Percentiles rank a stretch among this genome's conserved stretches.
These are phyloP conservation scores for Boletus pseudopeckii DNA, from an alignment of 768 basidiomycete genomes.

Conservation along the genomic window DNA sequence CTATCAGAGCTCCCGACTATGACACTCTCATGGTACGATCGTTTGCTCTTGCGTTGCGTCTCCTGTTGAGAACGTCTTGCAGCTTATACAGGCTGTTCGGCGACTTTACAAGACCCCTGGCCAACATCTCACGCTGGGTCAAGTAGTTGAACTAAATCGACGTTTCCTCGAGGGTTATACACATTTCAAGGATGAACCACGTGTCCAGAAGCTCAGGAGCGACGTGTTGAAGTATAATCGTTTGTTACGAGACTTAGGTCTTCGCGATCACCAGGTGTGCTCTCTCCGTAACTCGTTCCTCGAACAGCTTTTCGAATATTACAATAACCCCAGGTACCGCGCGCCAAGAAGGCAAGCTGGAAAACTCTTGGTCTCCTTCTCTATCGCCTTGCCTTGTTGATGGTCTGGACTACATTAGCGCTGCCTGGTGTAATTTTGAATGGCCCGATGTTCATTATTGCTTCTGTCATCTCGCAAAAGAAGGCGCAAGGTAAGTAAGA, in stretches of 20 bases:
- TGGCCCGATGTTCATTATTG: conserved; percentile 89
- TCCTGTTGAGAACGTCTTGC: conserved; percentile 3
- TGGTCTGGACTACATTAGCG: conserved; percentile 79
- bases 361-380: conserved; percentile 80
- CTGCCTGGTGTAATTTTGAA: conserved; percentile 90
- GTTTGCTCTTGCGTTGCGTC: not conserved
- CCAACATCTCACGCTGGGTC: conserved; percentile 89
- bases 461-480: conserved; percentile 78
- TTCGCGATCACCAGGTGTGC: conserved; percentile 88
- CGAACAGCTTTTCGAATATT: not conserved
- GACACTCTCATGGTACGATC: conserved; percentile 92
- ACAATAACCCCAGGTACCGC: conserved; percentile 59
- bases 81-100: conserved; percentile 95
- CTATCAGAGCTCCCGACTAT: conserved; percentile 92
- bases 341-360: conserved; percentile 82
- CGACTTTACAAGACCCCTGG: conserved; percentile 92
- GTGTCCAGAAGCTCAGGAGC: conserved; percentile 72
- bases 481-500: conserved; percentile 76
- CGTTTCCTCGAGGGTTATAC: conserved; percentile 91
- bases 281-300: not conserved
- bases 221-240: conserved; percentile 91
- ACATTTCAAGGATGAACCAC: conserved; percentile 89
- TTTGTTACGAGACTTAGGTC: conserved; percentile 79
- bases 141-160: conserved; percentile 92
- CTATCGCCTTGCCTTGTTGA: conserved; percentile 76